Base-by-base conservation (phyloP, 495 filamentous ascomycete species). In the Aspergillus haitiensis region DNA sequence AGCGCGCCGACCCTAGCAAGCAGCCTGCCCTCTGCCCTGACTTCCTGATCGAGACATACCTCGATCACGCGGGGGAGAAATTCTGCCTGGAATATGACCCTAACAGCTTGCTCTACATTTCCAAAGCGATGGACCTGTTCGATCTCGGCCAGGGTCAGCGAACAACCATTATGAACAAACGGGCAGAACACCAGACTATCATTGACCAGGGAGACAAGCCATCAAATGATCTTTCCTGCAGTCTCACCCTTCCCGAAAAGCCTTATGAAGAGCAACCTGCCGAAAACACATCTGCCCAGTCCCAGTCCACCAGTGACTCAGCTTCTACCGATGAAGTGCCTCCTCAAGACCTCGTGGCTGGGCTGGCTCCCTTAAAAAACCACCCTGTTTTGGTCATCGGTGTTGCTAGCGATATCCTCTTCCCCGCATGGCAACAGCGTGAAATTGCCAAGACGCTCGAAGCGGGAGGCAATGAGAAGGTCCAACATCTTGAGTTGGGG, bases 101-200 rank as follows among this genome's bases (percentile, higher is more conserved):
- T 16, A 99, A 99, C 76, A 96, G 92, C 70, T 80, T 98, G 9
- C 81, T 99, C 33, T 99, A 99, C 70, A 88, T 98, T 34, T 96
- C 91, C 65, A 99, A 99, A 74, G 95, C 95, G 11, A 99, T 99
- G 94, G 94, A 98, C 66, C 81, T 98, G 11, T 99, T 99, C 70
- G 94, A 99, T 69, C 83, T 99, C 0, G 93, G 94, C 36, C 73
- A 75, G 39, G 78, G 81, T 13, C 86, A 87, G 59, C 89, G 89
- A 67, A 62, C 65, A 15, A 73, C 72, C 39, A 86, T 86, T 52
- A 68, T 64, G 51, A 47, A 65, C 8, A 72, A 81, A 12, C 70
- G 88, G 15, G 73, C 75, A 3, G 71, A 80, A 50, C 83, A 85
- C 36, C 72, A 72, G 53, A 64, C 64, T 13, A 84, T 78, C 48